Conservation (phyloP, 495 filamentous ascomycete species). For the Astrocystis sublimbata region DNA sequence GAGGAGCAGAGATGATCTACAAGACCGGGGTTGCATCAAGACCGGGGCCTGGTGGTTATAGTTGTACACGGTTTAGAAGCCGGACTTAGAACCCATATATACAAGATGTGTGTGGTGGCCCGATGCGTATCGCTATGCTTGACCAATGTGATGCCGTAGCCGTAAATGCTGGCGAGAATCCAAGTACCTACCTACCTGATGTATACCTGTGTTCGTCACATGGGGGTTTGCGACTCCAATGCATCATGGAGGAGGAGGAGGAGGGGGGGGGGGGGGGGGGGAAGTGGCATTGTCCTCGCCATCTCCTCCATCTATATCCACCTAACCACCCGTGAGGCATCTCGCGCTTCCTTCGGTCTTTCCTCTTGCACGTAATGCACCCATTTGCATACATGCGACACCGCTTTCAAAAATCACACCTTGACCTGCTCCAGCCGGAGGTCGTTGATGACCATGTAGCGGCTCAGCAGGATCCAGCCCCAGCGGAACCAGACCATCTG, state of each 20-base stretch:
- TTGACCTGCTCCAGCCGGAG: slow-evolving; percentile 60
- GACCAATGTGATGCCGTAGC: no score
- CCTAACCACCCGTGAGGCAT: no score
- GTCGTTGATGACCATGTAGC: slow-evolving; percentile 97
- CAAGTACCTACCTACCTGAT: no score
- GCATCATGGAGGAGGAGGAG: no score
- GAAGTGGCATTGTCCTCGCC: no score
- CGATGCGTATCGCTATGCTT: not conserved
- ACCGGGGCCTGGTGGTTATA: not conserved
- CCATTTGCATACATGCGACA: no score
- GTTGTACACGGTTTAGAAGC: not conserved
- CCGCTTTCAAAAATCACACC: no score
- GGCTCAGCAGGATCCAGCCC: slow-evolving; percentile 87
- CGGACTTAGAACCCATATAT: not conserved
- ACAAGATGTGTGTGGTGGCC: not conserved
- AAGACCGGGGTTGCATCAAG: not conserved
- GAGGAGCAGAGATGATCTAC: not conserved
- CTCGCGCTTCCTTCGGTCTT: no score
- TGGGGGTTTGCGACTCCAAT: not conserved
- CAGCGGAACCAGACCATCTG: slow-evolving; percentile 99
- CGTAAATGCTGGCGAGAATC: not conserved
- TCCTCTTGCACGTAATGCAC: no score
- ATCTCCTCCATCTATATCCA: no score
- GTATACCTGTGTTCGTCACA: not conserved
- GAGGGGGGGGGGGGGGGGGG: no score